Evolutionary conservation across 129 eudicot genomes (phyloP), one percentile per base, ranked within the genome.

Genomic region (Escallonia herrerae): DNA sequence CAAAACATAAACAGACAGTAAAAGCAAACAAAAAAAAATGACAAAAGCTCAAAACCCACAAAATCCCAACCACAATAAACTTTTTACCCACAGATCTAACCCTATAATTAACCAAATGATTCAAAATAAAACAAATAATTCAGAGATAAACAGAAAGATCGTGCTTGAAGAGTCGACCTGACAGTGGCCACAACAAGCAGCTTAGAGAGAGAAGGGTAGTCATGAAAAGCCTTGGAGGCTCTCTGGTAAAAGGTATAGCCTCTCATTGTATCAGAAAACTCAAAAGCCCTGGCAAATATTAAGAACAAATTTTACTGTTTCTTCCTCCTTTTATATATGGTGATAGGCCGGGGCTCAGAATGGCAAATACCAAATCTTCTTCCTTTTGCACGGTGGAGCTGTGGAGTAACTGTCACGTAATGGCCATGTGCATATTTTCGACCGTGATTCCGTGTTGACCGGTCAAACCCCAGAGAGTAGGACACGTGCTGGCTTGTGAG

Each of bases 201-300:
- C 41, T 86, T 86, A 40, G 79, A 58, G 6, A 89, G 76, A 43
- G 63, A 72, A 74, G 84, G 88, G 60, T 78, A 38, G 59, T 57
- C 77, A 66, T 72, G 64, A 58, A 67, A 81, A 2, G 81, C 85
- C 60, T 60, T 66, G 15, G 84, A 67, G 59, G 90, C 88, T 67
- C 77, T 77, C 58, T 77, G 84, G 72, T 71, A 86, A 77, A 83
- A 85, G 38, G 74, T 57, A 59, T 62, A 77, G 43, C 79, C 73
- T 13, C 83, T 69, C 82, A 66, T 73, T 15, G 47, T 43, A 33
- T 40, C 9, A 15, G 8, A 50, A 69, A 63, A 60, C 74, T 66
- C 50, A 43, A 22, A 22, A 22, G 33, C 33, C 33, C 33, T 22
- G 33, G 33, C 33, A 22, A 22, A 22, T 22, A 22, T 22, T 22